Conservation (phyloP, 2,329 filamentous ascomycete species). For the Trichoderma sp. region DNA sequence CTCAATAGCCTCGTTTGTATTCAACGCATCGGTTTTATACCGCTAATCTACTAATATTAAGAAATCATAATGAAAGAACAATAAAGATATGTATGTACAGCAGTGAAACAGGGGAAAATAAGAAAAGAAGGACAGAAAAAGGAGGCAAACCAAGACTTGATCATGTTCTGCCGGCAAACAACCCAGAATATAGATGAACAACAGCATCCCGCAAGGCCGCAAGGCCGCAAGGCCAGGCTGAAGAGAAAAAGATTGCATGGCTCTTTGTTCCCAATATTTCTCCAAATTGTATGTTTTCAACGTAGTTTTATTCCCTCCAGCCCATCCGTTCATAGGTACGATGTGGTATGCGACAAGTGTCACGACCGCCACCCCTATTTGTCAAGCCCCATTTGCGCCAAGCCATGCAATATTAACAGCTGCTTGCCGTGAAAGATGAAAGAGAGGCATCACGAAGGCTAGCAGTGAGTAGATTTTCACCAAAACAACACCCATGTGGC, state of each 20-base stretch:
- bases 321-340: not conserved
- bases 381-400: slow-evolving; percentile 32
- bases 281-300: not conserved
- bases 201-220: not conserved
- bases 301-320: not conserved
- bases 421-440: not conserved
- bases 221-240: not conserved
- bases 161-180: not conserved
- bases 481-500: slow-evolving; percentile 12
- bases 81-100: slow-evolving; percentile 11
- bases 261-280: not conserved
- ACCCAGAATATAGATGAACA: not conserved
- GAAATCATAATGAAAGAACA: not conserved
- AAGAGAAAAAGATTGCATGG: not conserved
- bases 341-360: not conserved
- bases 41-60: slow-evolving; percentile 19
- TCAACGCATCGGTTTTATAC: not conserved
- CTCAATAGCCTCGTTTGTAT: not conserved
- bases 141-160: not conserved
- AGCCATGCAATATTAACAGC: slow-evolving; percentile 33
- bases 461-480: slow-evolving; percentile 8
- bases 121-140: not conserved
- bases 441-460: slow-evolving; percentile 6
- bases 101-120: not conserved
- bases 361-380: slow-evolving; percentile 1